phyloP scores from a whole-genome alignment of 225 moss, liverwort and hornwort genomes.

The Polytrichum commune region DNA sequence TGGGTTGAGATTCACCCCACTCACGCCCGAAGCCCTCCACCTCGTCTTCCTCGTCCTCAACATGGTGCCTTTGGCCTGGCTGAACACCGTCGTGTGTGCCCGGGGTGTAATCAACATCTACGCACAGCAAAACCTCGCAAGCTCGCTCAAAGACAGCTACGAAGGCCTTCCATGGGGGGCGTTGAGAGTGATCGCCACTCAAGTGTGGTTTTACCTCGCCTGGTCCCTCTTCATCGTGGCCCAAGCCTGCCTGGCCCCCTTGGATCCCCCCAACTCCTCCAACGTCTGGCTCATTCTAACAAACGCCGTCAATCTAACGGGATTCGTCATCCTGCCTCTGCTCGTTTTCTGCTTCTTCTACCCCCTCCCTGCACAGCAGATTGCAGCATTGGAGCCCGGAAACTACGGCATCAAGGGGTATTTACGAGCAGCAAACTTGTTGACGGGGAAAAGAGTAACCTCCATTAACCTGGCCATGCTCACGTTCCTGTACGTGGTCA shows the following conservation, averaged over 20 bases:
- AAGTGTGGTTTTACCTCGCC: conserved; percentile 9
- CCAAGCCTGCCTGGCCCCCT: background rate
- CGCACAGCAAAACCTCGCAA: conserved; percentile 16
- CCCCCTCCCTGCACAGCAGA: conserved; percentile 33
- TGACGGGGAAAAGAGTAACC: conserved; percentile 12
- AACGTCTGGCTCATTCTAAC: background rate
- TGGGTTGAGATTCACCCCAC: conserved; percentile 25
- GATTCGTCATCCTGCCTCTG: background rate
- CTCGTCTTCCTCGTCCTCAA: conserved; percentile 37
- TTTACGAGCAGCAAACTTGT: conserved; percentile 21
- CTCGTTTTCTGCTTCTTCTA: conserved; percentile 19
- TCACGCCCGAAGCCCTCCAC: conserved; percentile 28
- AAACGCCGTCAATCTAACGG: background rate
- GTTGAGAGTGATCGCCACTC: conserved; percentile 30
- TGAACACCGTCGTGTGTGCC: conserved; percentile 35
- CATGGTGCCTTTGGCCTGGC: conserved; percentile 28
- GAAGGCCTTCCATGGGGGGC: conserved; percentile 22
- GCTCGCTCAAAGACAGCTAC: conserved; percentile 27
- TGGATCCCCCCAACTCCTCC: background rate
- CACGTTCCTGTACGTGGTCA: conserved; percentile 20
- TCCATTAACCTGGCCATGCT: conserved; percentile 12
- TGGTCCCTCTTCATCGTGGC: background rate
- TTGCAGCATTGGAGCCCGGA: conserved; percentile 29
- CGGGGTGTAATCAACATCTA: conserved; percentile 34
- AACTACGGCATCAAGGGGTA: conserved; percentile 31